Evolutionary conservation across 306 rosid species (phyloP).

Genomic region (Canavalia ensiformis): DNA sequence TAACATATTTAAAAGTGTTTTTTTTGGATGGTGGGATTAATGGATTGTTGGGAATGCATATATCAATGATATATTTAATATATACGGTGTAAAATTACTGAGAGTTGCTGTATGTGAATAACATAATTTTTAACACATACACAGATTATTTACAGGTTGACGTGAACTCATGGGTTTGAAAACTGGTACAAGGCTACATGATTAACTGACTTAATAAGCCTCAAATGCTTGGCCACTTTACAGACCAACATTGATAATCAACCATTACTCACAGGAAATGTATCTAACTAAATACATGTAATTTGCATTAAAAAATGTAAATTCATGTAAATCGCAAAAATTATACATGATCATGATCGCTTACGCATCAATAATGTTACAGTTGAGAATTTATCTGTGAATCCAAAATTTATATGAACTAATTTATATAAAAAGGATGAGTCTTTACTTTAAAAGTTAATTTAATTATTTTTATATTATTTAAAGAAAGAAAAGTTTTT

Average conservation of each 20-base stretch:
- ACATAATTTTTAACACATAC: no score
- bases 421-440: slow-evolving; percentile 1
- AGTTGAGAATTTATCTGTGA: slow-evolving; percentile 29
- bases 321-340: slow-evolving; percentile 2
- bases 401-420: slow-evolving; percentile 1
- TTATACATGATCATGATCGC: not conserved
- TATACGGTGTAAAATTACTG: no score
- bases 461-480: not conserved
- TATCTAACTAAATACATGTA: slow-evolving; percentile 11
- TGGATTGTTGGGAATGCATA: no score
- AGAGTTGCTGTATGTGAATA: no score
- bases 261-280: slow-evolving; percentile 14
- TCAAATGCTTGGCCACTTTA: no score
- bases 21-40: no score
- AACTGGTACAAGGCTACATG: no score
- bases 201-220: no score
- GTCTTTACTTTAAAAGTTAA: slow-evolving; percentile 12
- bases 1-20: no score
- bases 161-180: no score
- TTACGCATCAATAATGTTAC: slow-evolving; percentile 12
- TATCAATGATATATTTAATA: no score
- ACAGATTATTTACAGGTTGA: no score
- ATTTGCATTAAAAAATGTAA: not conserved
- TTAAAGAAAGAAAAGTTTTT: slow-evolving; percentile 29
- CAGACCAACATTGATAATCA: not conserved